phyloP scores from a whole-genome alignment of 352 stramenopile genomes.

The Phytophthora citricola region DNA sequence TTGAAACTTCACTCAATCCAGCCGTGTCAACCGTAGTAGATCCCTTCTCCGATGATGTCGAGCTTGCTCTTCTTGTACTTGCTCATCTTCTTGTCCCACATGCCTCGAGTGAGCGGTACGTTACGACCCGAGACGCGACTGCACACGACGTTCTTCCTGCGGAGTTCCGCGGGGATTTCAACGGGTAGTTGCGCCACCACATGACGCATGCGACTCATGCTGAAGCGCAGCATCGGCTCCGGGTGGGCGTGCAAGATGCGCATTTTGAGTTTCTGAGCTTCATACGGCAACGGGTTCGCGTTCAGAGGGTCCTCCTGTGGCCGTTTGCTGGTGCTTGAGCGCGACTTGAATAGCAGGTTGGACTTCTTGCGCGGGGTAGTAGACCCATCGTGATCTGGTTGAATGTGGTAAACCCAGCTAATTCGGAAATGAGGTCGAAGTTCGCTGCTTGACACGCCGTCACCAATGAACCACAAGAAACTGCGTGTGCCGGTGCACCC shows the following conservation, averaged over 20 bases:
- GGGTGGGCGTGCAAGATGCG: constrained; percentile 56
- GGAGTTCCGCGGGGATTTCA: constrained; percentile 52
- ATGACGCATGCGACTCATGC: constrained; percentile 68
- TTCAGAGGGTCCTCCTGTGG: constrained; percentile 8
- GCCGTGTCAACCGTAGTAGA: constrained; percentile 40
- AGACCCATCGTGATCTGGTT: constrained; percentile 19
- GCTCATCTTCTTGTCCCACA: constrained; percentile 72
- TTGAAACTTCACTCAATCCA: too few species aligned
- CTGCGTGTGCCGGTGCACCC: background rate
- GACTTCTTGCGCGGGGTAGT: constrained; percentile 36
- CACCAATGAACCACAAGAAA: constrained; percentile 18
- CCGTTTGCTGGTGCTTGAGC: constrained; percentile 15
- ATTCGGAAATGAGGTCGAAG: constrained; percentile 21
- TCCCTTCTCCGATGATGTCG: constrained; percentile 57
- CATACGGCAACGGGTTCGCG: constrained; percentile 34
- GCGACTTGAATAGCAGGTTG: constrained; percentile 26
- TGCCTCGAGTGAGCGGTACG: constrained; percentile 63
- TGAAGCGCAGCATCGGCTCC: constrained; percentile 62
- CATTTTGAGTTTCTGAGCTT: constrained; percentile 65
- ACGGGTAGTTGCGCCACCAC: constrained; percentile 54
- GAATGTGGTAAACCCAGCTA: constrained; percentile 16
- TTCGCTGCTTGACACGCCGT: background rate
- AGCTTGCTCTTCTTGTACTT: constrained; percentile 41
- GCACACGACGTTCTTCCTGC: constrained; percentile 38
- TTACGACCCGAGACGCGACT: constrained; percentile 59